Conservation (phyloP, 345 rosid genomes). For the Eucalyptus leucophloia region DNA sequence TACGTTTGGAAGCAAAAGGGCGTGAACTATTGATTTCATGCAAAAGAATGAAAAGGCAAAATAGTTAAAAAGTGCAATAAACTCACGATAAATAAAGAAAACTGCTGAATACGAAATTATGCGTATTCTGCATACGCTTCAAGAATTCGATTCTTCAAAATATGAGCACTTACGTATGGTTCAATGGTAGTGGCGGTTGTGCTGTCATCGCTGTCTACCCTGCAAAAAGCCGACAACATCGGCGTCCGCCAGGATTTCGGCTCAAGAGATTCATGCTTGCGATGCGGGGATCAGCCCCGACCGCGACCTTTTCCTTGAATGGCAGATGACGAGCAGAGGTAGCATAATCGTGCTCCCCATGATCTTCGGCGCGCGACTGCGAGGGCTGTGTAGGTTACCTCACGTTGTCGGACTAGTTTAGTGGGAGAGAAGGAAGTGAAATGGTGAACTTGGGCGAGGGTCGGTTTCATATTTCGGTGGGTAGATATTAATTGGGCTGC, state of each 20-base stretch:
- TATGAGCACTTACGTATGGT: background rate
- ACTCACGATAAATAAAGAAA: background rate
- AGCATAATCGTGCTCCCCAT: background rate
- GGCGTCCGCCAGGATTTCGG: background rate
- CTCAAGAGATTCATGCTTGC: background rate
- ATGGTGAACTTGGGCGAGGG: background rate
- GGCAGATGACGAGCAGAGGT: background rate
- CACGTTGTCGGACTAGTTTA: background rate
- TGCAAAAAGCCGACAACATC: background rate
- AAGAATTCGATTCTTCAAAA: background rate
- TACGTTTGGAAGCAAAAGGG: background rate
- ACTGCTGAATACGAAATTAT: background rate
- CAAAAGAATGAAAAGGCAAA: background rate
- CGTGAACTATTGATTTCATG: background rate
- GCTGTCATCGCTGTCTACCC: background rate
- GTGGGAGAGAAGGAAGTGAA: background rate
- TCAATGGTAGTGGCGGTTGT: background rate
- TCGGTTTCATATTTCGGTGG: background rate
- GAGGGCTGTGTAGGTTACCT: background rate
- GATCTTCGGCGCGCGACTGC: background rate
- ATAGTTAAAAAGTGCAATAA: background rate
- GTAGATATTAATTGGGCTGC: background rate
- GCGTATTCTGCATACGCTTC: background rate
- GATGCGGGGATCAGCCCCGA: background rate
- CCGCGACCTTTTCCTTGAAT: background rate